Conservation (phyloP, 1,284 basidiomycete genomes). For the Microstroma glucosiphilum region DNA sequence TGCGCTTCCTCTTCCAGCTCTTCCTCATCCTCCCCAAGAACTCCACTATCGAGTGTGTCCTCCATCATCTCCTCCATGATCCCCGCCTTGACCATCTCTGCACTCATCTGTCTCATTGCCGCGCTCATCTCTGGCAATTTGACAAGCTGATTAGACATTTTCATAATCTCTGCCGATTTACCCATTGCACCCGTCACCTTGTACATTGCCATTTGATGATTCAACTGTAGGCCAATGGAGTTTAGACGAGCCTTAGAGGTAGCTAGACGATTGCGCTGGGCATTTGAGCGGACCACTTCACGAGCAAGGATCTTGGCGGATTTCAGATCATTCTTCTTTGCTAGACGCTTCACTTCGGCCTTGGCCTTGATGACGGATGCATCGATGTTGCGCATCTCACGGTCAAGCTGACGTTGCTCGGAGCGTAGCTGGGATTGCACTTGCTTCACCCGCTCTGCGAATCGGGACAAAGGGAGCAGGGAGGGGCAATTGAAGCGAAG, state of each 20-base stretch:
- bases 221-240: conserved; percentile 82
- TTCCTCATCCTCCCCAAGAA: conserved; percentile 66
- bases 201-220: conserved; percentile 89
- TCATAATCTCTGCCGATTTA: conserved; percentile 99
- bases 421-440: conserved; percentile 43
- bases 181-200: conserved; percentile 95
- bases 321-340: conserved; percentile 83
- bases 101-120: conserved; percentile 92
- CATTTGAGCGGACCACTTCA: conserved; percentile 89
- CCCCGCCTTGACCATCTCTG: conserved; percentile 87
- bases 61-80: conserved; percentile 54
- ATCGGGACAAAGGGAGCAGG: not conserved
- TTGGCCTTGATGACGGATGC: conserved; percentile 73
- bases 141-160: conserved; percentile 82
- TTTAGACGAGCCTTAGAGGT: conserved; percentile 88
- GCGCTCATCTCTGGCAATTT: conserved; percentile 86
- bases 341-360: conserved; percentile 77
- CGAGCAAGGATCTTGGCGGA: conserved; percentile 82
- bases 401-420: conserved; percentile 39
- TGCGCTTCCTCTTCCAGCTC: conserved; percentile 95
- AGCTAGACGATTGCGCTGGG: conserved; percentile 85
- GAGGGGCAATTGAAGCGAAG: conserved; percentile 5
- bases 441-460: conserved; percentile 33
- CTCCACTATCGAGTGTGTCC: conserved; percentile 52
- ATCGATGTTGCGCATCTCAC: conserved; percentile 64